Evolutionary conservation across 2,329 filamentous ascomycete species (phyloP), one percentile per base, ranked within the genome.

Genomic region (Xylariaceae sp.): DNA sequence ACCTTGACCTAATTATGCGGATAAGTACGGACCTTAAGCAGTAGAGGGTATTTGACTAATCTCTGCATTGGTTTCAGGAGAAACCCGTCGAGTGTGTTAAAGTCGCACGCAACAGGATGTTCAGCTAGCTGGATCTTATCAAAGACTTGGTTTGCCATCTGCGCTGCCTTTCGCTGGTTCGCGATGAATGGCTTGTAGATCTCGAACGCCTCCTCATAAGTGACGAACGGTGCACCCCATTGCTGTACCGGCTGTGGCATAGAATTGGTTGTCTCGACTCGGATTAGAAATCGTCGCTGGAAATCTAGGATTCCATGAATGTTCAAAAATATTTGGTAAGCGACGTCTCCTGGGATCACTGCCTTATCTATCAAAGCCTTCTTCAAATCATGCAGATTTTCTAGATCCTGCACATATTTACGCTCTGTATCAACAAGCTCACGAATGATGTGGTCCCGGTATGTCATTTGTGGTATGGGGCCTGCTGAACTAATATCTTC

Each of bases 121-220:
- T 83, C 88, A 36, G 90, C 90, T 26, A 83, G 75, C 61, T 84
- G 83, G 46, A 97, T 91, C 71, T 94, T 95, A 65, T 94, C 89
- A 71, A 95, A 97, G 55, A 93, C 87, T 55, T 87, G 82, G 63
- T 89, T 86, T 11, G 92, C 92, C n/a, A 90, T 83, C 62, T 88
- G 83, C 47, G 93, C 92, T 53, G 93, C 95, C 69, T 91, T 92
- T 62, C 91, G 86, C 75, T 97, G 93, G 68, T 99, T 99, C 27
- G 94, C 91, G 64, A 97, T 97, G 66, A 97, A 99, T 1, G 92
- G 92, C 66, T 96, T 91, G 70, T 99, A 99, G 55, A 96, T 92
- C 58, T 88, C 85, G 72, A 99, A 97, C 0, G 86, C 84, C 54
- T 94, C 90, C 69, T 94, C 91, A 68, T 93, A 92, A 11, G 86